These are phyloP conservation scores for Hylodesmum podocarpum DNA, from an alignment of 306 rosid species.

Conservation along the genomic window DNA sequence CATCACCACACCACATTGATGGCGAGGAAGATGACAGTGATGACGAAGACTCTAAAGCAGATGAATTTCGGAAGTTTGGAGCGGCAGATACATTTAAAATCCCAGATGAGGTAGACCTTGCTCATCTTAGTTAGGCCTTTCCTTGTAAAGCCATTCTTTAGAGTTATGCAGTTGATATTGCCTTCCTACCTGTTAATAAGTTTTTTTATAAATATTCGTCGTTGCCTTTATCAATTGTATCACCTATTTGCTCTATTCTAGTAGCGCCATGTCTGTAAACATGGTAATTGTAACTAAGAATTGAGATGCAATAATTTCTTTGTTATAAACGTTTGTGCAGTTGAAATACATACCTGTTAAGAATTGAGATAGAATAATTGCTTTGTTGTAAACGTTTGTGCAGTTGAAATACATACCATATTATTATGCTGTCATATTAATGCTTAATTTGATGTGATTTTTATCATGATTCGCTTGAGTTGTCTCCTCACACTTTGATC, in stretches of 20 bases:
- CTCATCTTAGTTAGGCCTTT: constrained; percentile 65
- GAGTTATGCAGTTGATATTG: constrained; percentile 11
- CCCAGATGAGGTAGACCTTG: constrained; percentile 72
- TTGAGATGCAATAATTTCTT: constrained; percentile 5
- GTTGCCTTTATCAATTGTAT: constrained; percentile 10
- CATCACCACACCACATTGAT: constrained; percentile 34
- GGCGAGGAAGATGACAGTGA: constrained; percentile 53
- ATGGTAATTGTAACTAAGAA: constrained; percentile 23
- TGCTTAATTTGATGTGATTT: neutral
- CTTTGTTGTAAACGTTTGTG: neutral
- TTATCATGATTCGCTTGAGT: neutral
- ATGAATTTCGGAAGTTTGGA: constrained; percentile 90
- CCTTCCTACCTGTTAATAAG: neutral
- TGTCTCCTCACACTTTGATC: neutral
- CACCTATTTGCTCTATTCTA: constrained; percentile 23
- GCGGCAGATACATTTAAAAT: constrained; percentile 83
- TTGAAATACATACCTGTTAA: neutral
- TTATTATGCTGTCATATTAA: neutral
- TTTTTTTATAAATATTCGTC: neutral
- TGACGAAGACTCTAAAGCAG: constrained; percentile 54
- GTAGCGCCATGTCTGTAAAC: constrained; percentile 14
- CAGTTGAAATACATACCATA: neutral
- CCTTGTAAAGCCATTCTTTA: neutral
- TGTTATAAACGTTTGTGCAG: neutral
- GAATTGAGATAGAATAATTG: neutral